Base-by-base conservation (phyloP, 164 flowering plant genomes). In the Nymphaea thermarum region DNA sequence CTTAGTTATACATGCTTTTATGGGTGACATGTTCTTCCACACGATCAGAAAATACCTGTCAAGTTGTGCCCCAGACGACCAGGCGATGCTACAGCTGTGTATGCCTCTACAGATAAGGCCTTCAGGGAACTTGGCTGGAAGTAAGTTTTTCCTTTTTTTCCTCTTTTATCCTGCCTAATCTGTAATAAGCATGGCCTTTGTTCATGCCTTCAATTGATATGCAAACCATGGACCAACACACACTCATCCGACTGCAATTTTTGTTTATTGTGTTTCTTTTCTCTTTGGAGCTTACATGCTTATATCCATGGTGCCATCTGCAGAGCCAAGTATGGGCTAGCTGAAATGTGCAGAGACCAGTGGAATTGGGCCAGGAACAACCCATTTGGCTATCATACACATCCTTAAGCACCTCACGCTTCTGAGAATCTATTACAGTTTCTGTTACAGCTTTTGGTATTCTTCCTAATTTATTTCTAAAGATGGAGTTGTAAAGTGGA, bases 61-160 rank as follows among this genome's bases (percentile, higher is more conserved):
- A 90, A 81, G 73, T 70, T 87, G 47, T 88, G 91, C 72, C 86
- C 88, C 65, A 85, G 96, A 72, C 79, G 99, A 66, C 82, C 91
- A 7, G 98, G 99, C 70, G 99, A 94, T 83, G 96, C 97, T n/a
- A 84, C 87, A 6, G 88, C 81, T 57, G 96, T 91, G 69, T 94
- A 88, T 77, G 99, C 99, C 51, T 86, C 90, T 14, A 87, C 93
- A 0, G 86, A 83, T 71, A 91, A 88, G 78, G 99, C 99, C 51
- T 74, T 74, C 65, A 84, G 72, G 55, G 97, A 91, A 79, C 92
- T 94, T 67, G 86, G 88, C 60, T 94, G 99, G 99, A 91, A 82
- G 98, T 91, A 80, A 78, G 96, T 80, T n/a, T n/a, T 61, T 61
- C 10, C 53, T 6, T 47, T n/a, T n/a, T n/a, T 25, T 25, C 36